A percentile compares a stretch with the other conserved stretches of the same genome.
Evolutionary conservation across 495 filamentous ascomycete species (phyloP).

Genomic region (Penicillium samsonianum): DNA sequence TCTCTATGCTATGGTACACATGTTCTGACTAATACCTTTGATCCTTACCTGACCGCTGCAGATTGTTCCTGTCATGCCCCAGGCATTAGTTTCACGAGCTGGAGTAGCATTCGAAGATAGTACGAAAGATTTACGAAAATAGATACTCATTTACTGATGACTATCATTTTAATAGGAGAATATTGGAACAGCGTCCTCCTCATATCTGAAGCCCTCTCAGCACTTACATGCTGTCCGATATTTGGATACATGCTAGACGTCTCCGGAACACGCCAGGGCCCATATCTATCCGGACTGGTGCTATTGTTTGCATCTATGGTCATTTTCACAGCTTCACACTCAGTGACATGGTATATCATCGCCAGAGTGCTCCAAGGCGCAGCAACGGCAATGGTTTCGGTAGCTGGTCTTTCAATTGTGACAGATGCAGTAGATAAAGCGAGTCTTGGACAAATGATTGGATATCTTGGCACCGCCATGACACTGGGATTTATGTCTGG

Average conservation of each 20-base stretch:
- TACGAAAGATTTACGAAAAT: constrained; percentile 1
- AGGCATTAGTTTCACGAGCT: constrained; percentile 21
- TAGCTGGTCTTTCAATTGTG: constrained; percentile 62
- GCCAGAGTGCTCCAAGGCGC: constrained; percentile 70
- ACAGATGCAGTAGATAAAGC: constrained; percentile 67
- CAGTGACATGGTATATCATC: constrained; percentile 57
- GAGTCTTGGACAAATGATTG: constrained; percentile 65
- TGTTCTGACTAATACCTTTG: not conserved
- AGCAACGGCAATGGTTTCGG: constrained; percentile 71
- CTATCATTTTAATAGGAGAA: constrained; percentile 11
- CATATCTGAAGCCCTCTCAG: constrained; percentile 21
- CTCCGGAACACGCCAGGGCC: constrained; percentile 49
- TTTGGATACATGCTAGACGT: constrained; percentile 21
- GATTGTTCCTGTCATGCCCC: constrained; percentile 30
- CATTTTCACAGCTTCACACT: constrained; percentile 64
- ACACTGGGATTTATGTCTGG: constrained; percentile 63
- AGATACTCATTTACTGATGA: constrained; percentile 1
- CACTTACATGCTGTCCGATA: constrained; percentile 20
- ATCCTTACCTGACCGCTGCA: constrained; percentile 11
- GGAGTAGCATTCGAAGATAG: constrained; percentile 23
- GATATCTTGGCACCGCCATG: constrained; percentile 65
- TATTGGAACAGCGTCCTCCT: constrained; percentile 28
- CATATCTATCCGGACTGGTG: constrained; percentile 65
- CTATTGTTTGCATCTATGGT: constrained; percentile 63
- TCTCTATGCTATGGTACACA: constrained; percentile 24